Conservation (phyloP, 1,284 basidiomycete species). For the Lignosus rhinocerotis region DNA sequence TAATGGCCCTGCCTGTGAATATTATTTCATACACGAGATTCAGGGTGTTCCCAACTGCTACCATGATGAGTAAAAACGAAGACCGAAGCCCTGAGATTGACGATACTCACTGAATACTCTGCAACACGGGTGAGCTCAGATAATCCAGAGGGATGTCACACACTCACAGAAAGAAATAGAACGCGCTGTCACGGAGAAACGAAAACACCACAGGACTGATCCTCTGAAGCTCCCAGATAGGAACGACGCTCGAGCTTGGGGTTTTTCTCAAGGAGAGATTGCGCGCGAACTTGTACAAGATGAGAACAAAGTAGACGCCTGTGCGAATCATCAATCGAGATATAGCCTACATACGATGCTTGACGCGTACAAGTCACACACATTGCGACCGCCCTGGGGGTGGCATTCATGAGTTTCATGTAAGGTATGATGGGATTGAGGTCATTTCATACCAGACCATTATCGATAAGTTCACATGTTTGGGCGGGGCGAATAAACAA, state of each 20-base stretch:
- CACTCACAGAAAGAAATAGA: constrained; percentile 15
- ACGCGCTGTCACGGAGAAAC: constrained; percentile 12
- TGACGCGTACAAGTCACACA: constrained; percentile 9
- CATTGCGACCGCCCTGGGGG: constrained; percentile 5
- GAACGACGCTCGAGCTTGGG: not conserved
- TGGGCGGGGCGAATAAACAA: constrained; percentile 6
- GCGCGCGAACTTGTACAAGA: constrained; percentile 10
- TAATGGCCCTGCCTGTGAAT: constrained; percentile 6
- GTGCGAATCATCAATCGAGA: not conserved
- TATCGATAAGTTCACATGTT: constrained; percentile 1
- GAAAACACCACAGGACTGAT: constrained; percentile 6
- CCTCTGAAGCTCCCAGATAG: constrained; percentile 6
- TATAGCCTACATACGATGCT: not conserved
- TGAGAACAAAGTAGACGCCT: constrained; percentile 10
- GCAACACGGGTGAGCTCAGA: too few relatives aligned
- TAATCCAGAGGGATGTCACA: too few relatives aligned
- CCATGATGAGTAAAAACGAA: too few relatives aligned
- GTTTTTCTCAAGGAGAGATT: constrained; percentile 2
- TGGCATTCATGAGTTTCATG: not conserved
- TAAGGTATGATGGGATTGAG: not conserved
- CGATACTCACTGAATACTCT: not conserved
- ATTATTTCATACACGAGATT: constrained; percentile 9
- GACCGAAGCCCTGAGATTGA: too few relatives aligned
- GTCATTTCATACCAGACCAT: constrained; percentile 3
- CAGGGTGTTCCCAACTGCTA: constrained; percentile 11